Percentiles rank a stretch among this genome's conserved stretches.
phyloP scores from a whole-genome alignment of 441 rosid genomes.

The Gossypium schwendimanii region DNA sequence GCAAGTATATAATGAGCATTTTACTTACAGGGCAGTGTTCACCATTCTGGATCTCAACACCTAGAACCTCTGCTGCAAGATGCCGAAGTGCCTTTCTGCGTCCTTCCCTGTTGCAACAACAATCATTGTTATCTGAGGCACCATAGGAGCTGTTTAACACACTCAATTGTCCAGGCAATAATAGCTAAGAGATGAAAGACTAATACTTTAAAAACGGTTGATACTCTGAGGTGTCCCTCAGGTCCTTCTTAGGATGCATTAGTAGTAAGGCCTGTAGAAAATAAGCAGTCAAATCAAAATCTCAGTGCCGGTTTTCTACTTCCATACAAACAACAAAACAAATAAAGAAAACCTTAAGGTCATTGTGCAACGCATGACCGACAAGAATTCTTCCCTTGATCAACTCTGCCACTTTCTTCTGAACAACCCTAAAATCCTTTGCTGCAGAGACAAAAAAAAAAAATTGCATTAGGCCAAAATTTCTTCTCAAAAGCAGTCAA shows the following conservation, averaged over 20 bases:
- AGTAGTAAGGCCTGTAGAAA: slow-evolving; percentile 57
- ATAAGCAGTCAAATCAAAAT: slow-evolving; percentile 4
- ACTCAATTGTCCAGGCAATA: slow-evolving; percentile 7
- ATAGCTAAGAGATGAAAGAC: slow-evolving; percentile 1
- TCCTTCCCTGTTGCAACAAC: slow-evolving; percentile 43
- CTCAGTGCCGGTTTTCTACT: neutral
- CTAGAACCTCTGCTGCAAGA: slow-evolving; percentile 73
- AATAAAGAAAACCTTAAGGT: slow-evolving; percentile 62
- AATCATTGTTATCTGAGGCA: slow-evolving; percentile 6
- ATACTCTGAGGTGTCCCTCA: slow-evolving; percentile 75
- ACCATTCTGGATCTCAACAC: slow-evolving; percentile 74
- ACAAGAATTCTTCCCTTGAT: slow-evolving; percentile 75
- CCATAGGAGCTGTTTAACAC: neutral
- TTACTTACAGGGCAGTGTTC: slow-evolving; percentile 89
- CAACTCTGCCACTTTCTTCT: slow-evolving; percentile 78
- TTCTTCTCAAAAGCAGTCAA: neutral
- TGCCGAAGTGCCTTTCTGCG: slow-evolving; percentile 65
- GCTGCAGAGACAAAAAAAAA: slow-evolving; percentile 38
- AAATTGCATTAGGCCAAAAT: neutral
- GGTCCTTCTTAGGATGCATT: slow-evolving; percentile 72
- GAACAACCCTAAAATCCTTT: slow-evolving; percentile 65
- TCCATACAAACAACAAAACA: slow-evolving; percentile 8
- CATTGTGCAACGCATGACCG: slow-evolving; percentile 90
- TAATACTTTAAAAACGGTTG: slow-evolving; percentile 69
- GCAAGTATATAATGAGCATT: slow-evolving; percentile 4